These are phyloP conservation scores for Ichthyophthirius multifiliis DNA, from an alignment of 169 alveolate species.

Conservation along the genomic window DNA sequence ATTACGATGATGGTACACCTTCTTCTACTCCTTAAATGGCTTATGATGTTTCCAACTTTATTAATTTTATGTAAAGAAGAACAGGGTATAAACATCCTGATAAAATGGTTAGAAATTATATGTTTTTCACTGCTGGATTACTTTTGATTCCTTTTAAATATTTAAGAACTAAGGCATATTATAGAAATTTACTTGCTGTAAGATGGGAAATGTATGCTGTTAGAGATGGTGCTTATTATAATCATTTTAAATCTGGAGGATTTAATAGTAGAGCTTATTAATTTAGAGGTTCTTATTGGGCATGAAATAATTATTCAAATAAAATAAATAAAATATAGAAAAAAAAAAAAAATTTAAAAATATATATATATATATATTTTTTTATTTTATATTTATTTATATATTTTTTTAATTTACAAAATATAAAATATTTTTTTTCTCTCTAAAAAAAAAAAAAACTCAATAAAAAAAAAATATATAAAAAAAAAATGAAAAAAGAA, in stretches of 20 bases:
- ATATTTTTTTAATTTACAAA: too few species aligned
- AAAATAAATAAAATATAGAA: too few species aligned
- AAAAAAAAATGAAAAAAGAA: too few species aligned
- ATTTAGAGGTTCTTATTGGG: conserved; percentile 46
- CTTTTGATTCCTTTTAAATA: conserved; percentile 36
- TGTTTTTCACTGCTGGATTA: conserved; percentile 30
- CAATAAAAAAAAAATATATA: too few species aligned
- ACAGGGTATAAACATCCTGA: conserved; percentile 36
- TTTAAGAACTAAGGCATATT: conserved; percentile 38
- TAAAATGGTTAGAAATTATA: conserved; percentile 39
- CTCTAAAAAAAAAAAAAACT: too few species aligned
- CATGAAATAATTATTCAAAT: conserved; percentile 15
- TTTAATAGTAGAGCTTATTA: conserved; percentile 36
- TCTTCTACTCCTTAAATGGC: conserved; percentile 97
- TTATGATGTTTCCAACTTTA: conserved; percentile 81
- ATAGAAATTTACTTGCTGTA: conserved; percentile 31
- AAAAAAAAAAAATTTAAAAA: too few species aligned
- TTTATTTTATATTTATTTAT: too few species aligned
- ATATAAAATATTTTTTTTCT: too few species aligned
- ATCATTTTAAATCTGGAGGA: conserved; percentile 36
- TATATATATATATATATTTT: too few species aligned
- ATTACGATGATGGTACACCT: conserved; percentile 97
- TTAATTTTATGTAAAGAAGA: conserved; percentile 55
- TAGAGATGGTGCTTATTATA: conserved; percentile 47
- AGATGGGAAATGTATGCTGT: conserved; percentile 52